Conservation (phyloP, 805 yeast species). For the Metschnikowia cerradonensis region DNA sequence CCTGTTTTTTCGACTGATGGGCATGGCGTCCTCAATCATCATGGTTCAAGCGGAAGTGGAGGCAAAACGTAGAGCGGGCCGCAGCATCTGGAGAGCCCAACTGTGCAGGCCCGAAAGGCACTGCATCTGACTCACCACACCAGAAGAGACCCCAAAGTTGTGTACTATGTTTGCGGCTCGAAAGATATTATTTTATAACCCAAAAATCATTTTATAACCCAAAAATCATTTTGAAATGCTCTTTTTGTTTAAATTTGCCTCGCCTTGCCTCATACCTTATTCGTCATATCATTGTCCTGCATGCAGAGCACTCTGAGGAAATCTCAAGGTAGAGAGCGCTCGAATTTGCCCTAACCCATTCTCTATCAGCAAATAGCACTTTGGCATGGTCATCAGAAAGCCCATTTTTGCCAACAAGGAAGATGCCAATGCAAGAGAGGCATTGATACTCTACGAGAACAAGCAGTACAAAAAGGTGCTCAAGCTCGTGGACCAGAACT, state of each 20-base stretch:
- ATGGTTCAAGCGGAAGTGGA: neutral
- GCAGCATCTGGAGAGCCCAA: neutral
- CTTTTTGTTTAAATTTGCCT: neutral
- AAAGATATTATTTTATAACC: too few relatives aligned
- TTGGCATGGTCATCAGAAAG: slow-evolving; percentile 14
- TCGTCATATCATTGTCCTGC: neutral
- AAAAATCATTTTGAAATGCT: too few relatives aligned
- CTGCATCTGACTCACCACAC: too few relatives aligned
- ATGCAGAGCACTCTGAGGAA: neutral
- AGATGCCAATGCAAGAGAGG: slow-evolving; percentile 72
- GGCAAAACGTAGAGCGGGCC: neutral
- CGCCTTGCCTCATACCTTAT: neutral
- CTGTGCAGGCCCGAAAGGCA: neutral
- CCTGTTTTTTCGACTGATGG: slow-evolving; percentile 3
- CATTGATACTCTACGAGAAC: slow-evolving; percentile 74
- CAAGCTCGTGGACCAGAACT: slow-evolving; percentile 65
- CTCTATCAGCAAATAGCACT: neutral
- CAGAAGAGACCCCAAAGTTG: too few relatives aligned
- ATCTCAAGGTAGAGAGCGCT: neutral
- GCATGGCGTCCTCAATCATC: neutral
- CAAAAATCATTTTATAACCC: too few relatives aligned
- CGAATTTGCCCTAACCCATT: neutral
- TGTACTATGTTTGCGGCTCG: too few relatives aligned
- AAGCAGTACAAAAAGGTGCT: slow-evolving; percentile 86
- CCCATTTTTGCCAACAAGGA: slow-evolving; percentile 53